A percentile compares a stretch with the other conserved stretches of the same genome.
Conservation (phyloP, 805 yeast genomes). For the Wickerhamiella nectarea region DNA sequence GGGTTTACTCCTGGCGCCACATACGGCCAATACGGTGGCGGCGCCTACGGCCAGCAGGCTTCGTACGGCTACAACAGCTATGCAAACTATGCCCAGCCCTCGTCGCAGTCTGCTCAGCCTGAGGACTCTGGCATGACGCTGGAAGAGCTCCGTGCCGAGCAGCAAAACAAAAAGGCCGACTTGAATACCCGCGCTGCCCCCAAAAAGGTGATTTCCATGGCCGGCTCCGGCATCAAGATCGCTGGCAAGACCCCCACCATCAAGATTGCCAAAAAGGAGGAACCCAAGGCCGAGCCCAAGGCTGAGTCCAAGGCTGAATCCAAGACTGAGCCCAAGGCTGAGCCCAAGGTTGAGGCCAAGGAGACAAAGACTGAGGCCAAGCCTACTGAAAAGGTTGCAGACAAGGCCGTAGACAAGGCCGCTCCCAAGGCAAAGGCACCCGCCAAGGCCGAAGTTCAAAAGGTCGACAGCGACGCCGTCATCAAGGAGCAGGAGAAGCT, state of each 20-base stretch:
- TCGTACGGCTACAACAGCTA: conserved; percentile 20
- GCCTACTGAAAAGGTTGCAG: neutral
- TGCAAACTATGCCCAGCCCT: conserved; percentile 19
- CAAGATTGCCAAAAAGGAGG: conserved; percentile 1
- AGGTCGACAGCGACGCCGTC: conserved; percentile 18
- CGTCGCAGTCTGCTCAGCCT: conserved; percentile 1
- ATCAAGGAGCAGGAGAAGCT: conserved; percentile 21
- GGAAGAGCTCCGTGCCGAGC: conserved; percentile 16
- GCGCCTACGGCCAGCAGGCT: conserved; percentile 10
- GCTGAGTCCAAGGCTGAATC: conserved; percentile 8
- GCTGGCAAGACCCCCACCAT: neutral
- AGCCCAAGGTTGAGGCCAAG: conserved; percentile 1
- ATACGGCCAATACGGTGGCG: conserved; percentile 12
- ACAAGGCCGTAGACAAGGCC: conserved; percentile 1
- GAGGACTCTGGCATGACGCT: conserved; percentile 16
- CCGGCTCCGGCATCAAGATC: conserved; percentile 3
- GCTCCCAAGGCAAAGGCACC: conserved; percentile 6
- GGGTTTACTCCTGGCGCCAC: conserved; percentile 15
- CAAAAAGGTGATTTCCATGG: conserved; percentile 19
- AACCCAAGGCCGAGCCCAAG: conserved; percentile 8
- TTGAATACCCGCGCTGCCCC: conserved; percentile 18
- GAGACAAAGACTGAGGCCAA: too few relatives aligned
- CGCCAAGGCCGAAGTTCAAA: conserved; percentile 12
- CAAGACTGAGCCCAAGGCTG: conserved; percentile 7
- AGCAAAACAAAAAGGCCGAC: conserved; percentile 16